Evolutionary conservation across 257 asterid species (phyloP), one percentile per base, ranked within the genome.

Genomic region (Capsicum baccatum): DNA sequence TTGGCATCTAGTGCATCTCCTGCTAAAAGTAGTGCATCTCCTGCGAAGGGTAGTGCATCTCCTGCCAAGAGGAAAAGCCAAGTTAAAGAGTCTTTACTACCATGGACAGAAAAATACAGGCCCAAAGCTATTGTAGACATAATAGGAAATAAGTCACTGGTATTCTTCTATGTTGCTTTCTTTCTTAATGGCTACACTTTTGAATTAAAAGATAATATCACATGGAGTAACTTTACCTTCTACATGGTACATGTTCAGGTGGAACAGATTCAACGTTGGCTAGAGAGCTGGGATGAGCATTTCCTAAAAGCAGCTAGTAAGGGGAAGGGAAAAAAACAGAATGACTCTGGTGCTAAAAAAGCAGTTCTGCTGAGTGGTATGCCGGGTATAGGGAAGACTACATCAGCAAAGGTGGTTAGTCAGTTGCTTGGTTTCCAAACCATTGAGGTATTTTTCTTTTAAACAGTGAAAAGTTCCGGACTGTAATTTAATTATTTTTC

Each of bases 261-360:
- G 88, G 95, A 94, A 85, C 99, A 97, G 89, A 95, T 97, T 87
- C 98, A 94, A 86, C 98, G 93, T 88, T 97, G 99, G 99, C 92
- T 97, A 74, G 86, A 67, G 83, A 70, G 86, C 67, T 97, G 99
- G 99, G 85, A 95, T 85, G 96, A 88, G 26, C 94, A 91, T 59
- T 94, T 95, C 87, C 92, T 95, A 70, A 91, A 90, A 82, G 59
- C 89, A 47, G 92, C 90, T 84, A 89, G 88, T 78, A 91, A 93
- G 71, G 96, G 89, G 67, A 95, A 94, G 85, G 97, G 97, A 69
- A 94, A 90, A 91, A 95, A 95, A 86, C 99, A 89, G 91, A 92
- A 83, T 52, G 99, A 96, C 86, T 84, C 98, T 83, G 92, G 89
- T 87, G 96, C 97, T 87, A 97, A 93, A 89, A 97, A 95, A 79